Conservation (phyloP, 129 eudicot genomes). For the Flaveria sonorensis region DNA sequence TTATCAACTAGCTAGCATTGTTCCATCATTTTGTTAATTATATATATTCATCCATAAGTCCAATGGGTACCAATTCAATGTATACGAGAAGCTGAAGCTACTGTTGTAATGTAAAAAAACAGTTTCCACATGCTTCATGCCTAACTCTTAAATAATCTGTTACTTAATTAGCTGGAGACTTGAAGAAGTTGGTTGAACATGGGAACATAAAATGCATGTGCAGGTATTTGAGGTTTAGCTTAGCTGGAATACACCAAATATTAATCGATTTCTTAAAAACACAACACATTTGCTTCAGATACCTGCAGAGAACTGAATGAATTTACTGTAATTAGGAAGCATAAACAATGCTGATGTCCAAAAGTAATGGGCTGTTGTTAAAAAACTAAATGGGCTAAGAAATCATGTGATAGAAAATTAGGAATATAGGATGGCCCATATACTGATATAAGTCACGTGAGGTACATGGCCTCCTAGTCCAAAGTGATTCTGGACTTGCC, state of each 20-base stretch:
- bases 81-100: slow-evolving; percentile 37
- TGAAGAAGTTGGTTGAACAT: slow-evolving; percentile 43
- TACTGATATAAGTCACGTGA: background rate
- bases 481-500: too few species aligned
- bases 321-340: background rate
- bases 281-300: slow-evolving; percentile 8
- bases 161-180: slow-evolving; percentile 41
- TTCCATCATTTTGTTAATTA: slow-evolving; percentile 28
- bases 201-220: slow-evolving; percentile 43
- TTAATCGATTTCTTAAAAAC: slow-evolving; percentile 19
- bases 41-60: slow-evolving; percentile 34
- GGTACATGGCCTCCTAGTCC: background rate
- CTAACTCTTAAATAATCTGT: slow-evolving; percentile 39
- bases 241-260: slow-evolving; percentile 35
- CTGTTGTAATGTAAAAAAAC: slow-evolving; percentile 25
- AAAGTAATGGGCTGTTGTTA: background rate
- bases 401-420: background rate
- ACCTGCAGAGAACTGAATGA: background rate
- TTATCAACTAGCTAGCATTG: slow-evolving; percentile 9
- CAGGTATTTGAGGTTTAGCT: slow-evolving; percentile 35
- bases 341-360: background rate
- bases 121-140: slow-evolving; percentile 39
- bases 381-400: background rate
- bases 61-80: slow-evolving; percentile 33
- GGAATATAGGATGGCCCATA: background rate